A percentile compares a stretch with the other conserved stretches of the same genome.
Conservation (phyloP, 2,329 filamentous ascomycete genomes). For the Sclerotinia trifoliorum region DNA sequence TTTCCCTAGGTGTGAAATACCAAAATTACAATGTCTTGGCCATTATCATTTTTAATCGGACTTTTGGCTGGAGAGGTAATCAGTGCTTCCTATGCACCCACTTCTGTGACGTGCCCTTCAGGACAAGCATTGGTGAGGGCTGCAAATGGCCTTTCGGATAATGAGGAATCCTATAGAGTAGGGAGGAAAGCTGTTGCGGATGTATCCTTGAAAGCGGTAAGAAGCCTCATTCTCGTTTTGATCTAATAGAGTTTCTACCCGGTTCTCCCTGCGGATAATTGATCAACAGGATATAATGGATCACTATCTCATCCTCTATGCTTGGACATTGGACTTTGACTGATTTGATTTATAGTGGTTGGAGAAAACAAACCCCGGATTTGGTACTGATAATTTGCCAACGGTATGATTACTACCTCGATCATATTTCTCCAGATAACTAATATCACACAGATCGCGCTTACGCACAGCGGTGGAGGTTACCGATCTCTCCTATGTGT, state of each 20-base stretch:
- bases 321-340: not conserved
- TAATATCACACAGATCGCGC: conserved; percentile 38
- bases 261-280: not conserved
- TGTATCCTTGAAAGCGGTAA: conserved; percentile 38
- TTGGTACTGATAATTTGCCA: conserved; percentile 42
- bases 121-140: conserved; percentile 41
- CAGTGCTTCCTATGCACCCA: conserved; percentile 40
- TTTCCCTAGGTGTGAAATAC: not conserved
- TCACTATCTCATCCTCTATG: not conserved
- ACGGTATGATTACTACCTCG: conserved; percentile 27
- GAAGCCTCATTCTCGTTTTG: not conserved
- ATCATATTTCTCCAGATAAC: conserved; percentile 1
- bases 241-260: not conserved
- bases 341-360: conserved; percentile 19
- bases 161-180: conserved; percentile 44
- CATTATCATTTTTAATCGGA: conserved; percentile 22
- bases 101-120: conserved; percentile 42
- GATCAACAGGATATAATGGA: not conserved
- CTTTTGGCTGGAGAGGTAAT: conserved; percentile 18
- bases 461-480: conserved; percentile 41
- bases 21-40: conserved; percentile 24
- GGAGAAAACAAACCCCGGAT: conserved; percentile 39
- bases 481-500: conserved; percentile 37
- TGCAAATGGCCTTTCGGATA: conserved; percentile 41
- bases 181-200: conserved; percentile 44